phyloP scores from a whole-genome alignment of 2,329 filamentous ascomycete genomes.

The Zymoseptoria crescenta region DNA sequence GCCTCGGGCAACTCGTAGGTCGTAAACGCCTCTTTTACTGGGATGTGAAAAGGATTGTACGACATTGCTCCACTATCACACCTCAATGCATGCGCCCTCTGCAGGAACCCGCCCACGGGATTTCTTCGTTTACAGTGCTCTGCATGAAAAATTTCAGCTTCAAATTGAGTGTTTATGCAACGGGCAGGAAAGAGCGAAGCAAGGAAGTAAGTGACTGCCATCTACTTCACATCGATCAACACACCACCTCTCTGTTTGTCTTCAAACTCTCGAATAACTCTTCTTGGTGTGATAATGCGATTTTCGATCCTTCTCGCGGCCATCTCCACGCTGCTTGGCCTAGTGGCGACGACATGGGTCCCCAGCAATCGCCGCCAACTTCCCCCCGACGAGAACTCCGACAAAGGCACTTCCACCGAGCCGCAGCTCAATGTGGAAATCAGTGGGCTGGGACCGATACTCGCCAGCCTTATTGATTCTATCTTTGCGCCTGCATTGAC shows the following conservation, averaged over 20 bases:
- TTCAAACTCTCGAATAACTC: not conserved
- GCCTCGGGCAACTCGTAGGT: not conserved
- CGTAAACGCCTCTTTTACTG: not conserved
- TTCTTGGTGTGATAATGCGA: not conserved
- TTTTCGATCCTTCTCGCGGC: not conserved
- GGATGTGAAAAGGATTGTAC: not conserved
- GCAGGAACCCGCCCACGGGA: not conserved
- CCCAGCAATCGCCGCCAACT: not conserved
- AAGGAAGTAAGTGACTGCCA: not conserved
- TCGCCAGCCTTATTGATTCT: not conserved
- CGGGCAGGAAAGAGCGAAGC: not conserved
- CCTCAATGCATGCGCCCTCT: not conserved
- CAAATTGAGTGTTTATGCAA: not conserved
- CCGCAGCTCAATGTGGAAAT: not conserved
- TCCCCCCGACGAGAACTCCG: not conserved
- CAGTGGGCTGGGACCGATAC: not conserved
- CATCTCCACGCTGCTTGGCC: not conserved
- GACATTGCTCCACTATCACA: not conserved
- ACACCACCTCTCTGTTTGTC: not conserved
- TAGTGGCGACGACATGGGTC: not conserved
- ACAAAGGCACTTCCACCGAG: not conserved
- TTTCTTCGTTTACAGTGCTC: not conserved
- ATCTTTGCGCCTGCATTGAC: not conserved
- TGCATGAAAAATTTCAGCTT: not conserved
- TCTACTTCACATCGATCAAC: not conserved